Conservation (phyloP, 2,329 filamentous ascomycete genomes). For the Colletotrichum spinosum region DNA sequence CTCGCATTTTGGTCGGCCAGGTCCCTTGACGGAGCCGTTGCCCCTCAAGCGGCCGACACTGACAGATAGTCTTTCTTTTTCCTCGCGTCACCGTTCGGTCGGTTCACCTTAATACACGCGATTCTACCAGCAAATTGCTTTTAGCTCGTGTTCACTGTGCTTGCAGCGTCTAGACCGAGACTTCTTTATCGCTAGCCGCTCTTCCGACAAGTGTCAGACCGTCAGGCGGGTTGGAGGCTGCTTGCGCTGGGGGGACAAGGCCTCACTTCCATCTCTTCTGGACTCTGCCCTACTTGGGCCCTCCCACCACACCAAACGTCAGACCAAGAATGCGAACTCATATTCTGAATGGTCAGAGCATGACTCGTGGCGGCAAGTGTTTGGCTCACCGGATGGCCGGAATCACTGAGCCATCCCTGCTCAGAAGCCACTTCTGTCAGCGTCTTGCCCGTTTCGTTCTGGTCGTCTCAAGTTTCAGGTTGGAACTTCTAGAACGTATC, state of each 20-base stretch:
- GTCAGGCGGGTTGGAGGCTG: neutral
- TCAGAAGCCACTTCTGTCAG: slow-evolving; percentile 11
- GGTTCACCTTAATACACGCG: slow-evolving; percentile 3
- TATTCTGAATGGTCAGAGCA: slow-evolving; percentile 7
- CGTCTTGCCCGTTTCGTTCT: slow-evolving; percentile 18
- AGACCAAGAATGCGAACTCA: slow-evolving; percentile 6
- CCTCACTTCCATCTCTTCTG: neutral
- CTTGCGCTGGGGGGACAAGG: neutral
- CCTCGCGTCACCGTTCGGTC: slow-evolving; percentile 10
- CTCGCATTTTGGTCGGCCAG: neutral
- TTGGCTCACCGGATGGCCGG: neutral
- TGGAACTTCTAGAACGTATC: slow-evolving; percentile 34
- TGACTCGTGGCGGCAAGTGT: neutral
- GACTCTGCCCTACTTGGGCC: neutral
- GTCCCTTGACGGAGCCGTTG: slow-evolving; percentile 1
- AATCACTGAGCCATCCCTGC: slow-evolving; percentile 17
- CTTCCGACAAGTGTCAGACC: slow-evolving; percentile 26
- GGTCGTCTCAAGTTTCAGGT: slow-evolving; percentile 35
- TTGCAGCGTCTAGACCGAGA: slow-evolving; percentile 7
- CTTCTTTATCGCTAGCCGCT: slow-evolving; percentile 16
- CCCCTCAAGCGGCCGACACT: neutral
- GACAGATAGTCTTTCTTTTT: slow-evolving; percentile 1
- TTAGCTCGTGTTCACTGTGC: neutral
- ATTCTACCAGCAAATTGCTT: slow-evolving; percentile 3
- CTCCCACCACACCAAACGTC: slow-evolving; percentile 25